Percentiles rank a stretch among this genome's conserved stretches.
Conservation (phyloP, 805 yeast genomes). For the Yarrowia divulgata region DNA sequence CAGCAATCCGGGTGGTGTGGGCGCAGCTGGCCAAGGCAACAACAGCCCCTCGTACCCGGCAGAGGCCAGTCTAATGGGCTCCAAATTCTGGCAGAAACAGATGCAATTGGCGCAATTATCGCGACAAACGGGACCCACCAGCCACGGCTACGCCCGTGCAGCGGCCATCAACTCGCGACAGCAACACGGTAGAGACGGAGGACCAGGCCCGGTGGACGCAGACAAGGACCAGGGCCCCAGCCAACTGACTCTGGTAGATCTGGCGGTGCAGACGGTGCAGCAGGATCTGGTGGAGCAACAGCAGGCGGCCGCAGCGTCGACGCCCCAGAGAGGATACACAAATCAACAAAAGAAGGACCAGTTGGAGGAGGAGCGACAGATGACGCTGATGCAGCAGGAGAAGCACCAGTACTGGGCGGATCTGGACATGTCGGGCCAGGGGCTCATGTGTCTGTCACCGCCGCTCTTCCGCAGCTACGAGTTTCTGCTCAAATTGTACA, state of each 20-base stretch:
- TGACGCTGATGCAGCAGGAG: constrained; percentile 51
- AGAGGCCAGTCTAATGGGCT: constrained; percentile 23
- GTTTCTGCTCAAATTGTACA: constrained; percentile 83
- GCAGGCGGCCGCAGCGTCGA: constrained; percentile 37
- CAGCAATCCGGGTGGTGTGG: constrained; percentile 17
- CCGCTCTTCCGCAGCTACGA: constrained; percentile 73
- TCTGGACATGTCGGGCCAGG: constrained; percentile 89
- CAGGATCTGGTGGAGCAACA: constrained; percentile 43
- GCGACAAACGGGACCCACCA: constrained; percentile 63
- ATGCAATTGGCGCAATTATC: constrained; percentile 73
- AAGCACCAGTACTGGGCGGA: constrained; percentile 91
- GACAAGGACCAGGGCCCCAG: constrained; percentile 44
- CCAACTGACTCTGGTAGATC: constrained; percentile 51
- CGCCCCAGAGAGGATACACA: constrained; percentile 42
- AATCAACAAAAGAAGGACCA: constrained; percentile 50
- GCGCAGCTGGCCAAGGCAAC: constrained; percentile 22
- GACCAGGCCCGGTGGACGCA: constrained; percentile 40
- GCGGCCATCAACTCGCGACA: constrained; percentile 67
- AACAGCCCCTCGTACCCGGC: constrained; percentile 38
- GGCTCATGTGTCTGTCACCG: constrained; percentile 71
- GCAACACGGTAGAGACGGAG: constrained; percentile 27
- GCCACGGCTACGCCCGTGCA: constrained; percentile 84
- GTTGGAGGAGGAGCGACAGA: constrained; percentile 54
- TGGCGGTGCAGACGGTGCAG: constrained; percentile 51
- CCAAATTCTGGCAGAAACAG: constrained; percentile 79